Conservation (phyloP, 1,284 basidiomycete genomes). For the Leccinum pallidistipes region DNA sequence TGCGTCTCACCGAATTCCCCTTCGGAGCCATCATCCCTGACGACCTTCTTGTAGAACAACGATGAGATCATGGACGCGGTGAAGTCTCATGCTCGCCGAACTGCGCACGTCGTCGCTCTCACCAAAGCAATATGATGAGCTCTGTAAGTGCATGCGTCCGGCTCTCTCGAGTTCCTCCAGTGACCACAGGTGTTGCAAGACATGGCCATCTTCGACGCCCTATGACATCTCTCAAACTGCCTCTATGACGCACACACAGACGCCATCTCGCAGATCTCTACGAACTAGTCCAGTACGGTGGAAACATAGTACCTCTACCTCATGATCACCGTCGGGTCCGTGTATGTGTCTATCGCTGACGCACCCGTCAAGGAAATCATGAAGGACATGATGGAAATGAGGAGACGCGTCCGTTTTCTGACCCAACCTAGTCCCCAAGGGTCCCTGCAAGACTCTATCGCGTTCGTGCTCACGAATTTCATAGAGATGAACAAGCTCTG, state of each 20-base stretch:
- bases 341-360: slow-evolving; percentile 95
- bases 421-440: slow-evolving; percentile 28
- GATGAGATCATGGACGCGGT: slow-evolving; percentile 97
- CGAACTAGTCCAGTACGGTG: slow-evolving; percentile 95
- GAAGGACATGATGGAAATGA: slow-evolving; percentile 99
- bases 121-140: slow-evolving; percentile 96
- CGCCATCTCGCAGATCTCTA: slow-evolving; percentile 91
- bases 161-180: background rate
- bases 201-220: slow-evolving; percentile 67
- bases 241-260: slow-evolving; percentile 87
- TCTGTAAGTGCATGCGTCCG: slow-evolving; percentile 57
- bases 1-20: slow-evolving; percentile 40
- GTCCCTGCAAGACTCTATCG: slow-evolving; percentile 90
- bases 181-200: background rate
- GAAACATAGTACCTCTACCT: slow-evolving; percentile 95
- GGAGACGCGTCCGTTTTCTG: slow-evolving; percentile 65
- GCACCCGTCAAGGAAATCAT: slow-evolving; percentile 95
- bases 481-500: slow-evolving; percentile 99
- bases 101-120: slow-evolving; percentile 66
- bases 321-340: slow-evolving; percentile 97
- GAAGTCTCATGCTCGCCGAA: slow-evolving; percentile 93
- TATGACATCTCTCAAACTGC: slow-evolving; percentile 91
- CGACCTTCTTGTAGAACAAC: slow-evolving; percentile 57
- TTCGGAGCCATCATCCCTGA: background rate
- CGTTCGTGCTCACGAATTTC: slow-evolving; percentile 94